A percentile compares a stretch with the other conserved stretches of the same genome.
phyloP scores from a whole-genome alignment of 2,329 filamentous ascomycete genomes.

The Fusarium drepaniforme region DNA sequence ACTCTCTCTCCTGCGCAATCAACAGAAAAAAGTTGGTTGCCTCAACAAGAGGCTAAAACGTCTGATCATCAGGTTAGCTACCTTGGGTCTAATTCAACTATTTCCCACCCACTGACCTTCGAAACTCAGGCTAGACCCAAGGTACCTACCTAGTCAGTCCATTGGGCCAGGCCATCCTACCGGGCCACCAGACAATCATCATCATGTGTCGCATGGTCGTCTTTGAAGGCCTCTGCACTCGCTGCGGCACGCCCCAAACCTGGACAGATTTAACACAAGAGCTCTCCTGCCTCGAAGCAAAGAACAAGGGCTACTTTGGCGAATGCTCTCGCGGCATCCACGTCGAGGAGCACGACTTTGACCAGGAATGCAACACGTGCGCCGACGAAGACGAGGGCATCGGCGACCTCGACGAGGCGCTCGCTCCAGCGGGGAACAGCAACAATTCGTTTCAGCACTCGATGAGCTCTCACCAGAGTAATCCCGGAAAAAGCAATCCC shows the following conservation, averaged over 20 bases:
- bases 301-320: slow-evolving; percentile 61
- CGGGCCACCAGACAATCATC: not conserved
- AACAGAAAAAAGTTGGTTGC: not conserved
- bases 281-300: slow-evolving; percentile 62
- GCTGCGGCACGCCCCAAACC: slow-evolving; percentile 54
- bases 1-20: not conserved
- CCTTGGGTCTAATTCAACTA: not conserved
- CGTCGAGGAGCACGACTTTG: slow-evolving; percentile 58
- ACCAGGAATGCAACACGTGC: slow-evolving; percentile 62
- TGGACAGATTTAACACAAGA: slow-evolving; percentile 61
- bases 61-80: not conserved
- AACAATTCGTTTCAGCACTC: not conserved
- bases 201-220: slow-evolving; percentile 64
- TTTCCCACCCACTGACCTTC: not conserved
- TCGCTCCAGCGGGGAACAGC: slow-evolving; percentile 15
- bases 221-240: slow-evolving; percentile 59
- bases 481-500: slow-evolving; percentile 31
- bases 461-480: slow-evolving; percentile 9
- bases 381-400: slow-evolving; percentile 57
- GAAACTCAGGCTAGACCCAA: not conserved
- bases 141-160: not conserved
- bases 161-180: not conserved
- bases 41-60: not conserved
- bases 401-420: slow-evolving; percentile 53
- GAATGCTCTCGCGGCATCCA: slow-evolving; percentile 56